Evolutionary conservation across 345 rosid genomes (phyloP), one percentile per base, ranked within the genome.

Genomic region (Carallia pectinifolia): DNA sequence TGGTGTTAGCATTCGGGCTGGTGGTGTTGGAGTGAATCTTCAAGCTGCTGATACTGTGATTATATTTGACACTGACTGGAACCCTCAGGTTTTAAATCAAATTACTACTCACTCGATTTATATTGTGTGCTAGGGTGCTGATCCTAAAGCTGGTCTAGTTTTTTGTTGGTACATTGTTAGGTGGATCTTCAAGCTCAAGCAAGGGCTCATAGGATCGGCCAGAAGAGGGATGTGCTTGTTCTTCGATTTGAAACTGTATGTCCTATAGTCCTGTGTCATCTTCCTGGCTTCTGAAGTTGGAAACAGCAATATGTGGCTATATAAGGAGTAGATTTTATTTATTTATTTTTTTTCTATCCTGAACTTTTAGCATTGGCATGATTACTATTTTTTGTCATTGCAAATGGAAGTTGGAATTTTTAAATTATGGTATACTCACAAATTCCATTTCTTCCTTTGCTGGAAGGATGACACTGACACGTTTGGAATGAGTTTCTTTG

Each of bases 151-250:
- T 72, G 30, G 39, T 56, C 53, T 36, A 33, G 7, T 62, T 33
- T 7, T 17, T 37, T 66, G 33, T 72, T 61, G 38, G 34, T 60
- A 16, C 36, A 4, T 58, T 78, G 27, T 74, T 76, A 92, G 98
- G 98, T 92, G 78, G 98, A 92, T 83, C 89, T 92, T 79, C 98
- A 92, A 88, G 98, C 98, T 50, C 96, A 92, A 75, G 98, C 96
- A 61, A 90, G 98, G 81, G 98, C 98, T 53, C 98, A 92, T 71
- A 87, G 98, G 84, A 83, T 92, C 77, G 98, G 98, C 74, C 98
- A 92, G 85, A 92, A 92, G 82, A 88, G 90, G 88, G 98, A 92
- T n/a, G 98, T 92, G 58, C 91, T 92, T 70, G 98, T 92, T 67
- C 92, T 92, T 79, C 85, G 98, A 69, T 92, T 92, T 76, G 98